A percentile compares a stretch with the other conserved stretches of the same genome.
These are phyloP conservation scores for Cicer cuneatum DNA, from an alignment of 306 rosid genomes.

Conservation along the genomic window DNA sequence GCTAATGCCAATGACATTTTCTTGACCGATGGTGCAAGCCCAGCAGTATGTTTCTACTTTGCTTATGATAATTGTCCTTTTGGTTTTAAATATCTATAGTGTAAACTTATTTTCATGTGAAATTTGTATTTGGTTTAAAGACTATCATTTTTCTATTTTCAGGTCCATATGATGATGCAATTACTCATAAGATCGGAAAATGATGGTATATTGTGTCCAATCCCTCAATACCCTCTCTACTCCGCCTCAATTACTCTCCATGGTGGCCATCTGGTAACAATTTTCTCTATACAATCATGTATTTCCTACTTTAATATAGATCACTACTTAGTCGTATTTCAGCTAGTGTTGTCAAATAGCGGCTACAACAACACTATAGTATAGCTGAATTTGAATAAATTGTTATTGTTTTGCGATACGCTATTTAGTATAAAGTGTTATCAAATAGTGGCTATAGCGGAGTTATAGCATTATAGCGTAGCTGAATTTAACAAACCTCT, in stretches of 20 bases:
- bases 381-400: neutral
- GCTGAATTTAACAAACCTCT: neutral
- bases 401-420: neutral
- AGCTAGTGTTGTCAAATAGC: neutral
- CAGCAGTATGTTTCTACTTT: constrained; percentile 59
- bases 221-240: constrained; percentile 92
- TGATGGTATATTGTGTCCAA: constrained; percentile 91
- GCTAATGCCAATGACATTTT: constrained; percentile 76
- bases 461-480: no score
- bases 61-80: constrained; percentile 6
- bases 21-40: constrained; percentile 98
- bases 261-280: constrained; percentile 79
- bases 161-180: constrained; percentile 96
- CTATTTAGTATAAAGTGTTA: neutral
- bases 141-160: constrained; percentile 37
- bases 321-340: constrained; percentile 3
- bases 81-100: neutral
- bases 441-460: neutral
- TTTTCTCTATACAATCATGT: constrained; percentile 15
- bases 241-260: constrained; percentile 94
- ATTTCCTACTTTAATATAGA: constrained; percentile 15
- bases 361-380: neutral
- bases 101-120: constrained; percentile 12
- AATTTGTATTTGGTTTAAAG: neutral
- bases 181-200: constrained; percentile 71